Conservation (phyloP, 2,329 filamentous ascomycete species). For the Ophiostoma sp. region DNA sequence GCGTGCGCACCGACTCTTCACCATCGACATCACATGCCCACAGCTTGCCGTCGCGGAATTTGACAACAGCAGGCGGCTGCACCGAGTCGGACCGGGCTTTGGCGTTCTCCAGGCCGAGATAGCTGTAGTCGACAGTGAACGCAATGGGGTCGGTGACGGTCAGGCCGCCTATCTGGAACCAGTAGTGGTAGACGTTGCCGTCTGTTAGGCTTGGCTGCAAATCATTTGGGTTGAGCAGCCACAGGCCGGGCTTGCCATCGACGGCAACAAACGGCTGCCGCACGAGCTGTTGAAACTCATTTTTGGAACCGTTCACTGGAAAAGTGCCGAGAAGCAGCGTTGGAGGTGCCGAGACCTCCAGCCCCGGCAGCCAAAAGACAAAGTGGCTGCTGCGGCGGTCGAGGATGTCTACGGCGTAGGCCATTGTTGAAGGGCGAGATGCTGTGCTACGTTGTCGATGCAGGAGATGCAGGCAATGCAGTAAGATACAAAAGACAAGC, state of each 20-base stretch:
- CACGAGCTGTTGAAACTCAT: slow-evolving; percentile 18
- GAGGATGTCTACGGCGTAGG: slow-evolving; percentile 24
- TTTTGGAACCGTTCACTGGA: not conserved
- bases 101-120: not conserved
- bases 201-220: slow-evolving; percentile 17
- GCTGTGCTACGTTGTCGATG: not conserved
- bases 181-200: not conserved
- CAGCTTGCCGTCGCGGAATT: slow-evolving; percentile 24
- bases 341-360: slow-evolving; percentile 17
- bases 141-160: not conserved
- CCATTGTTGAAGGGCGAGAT: not conserved
- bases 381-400: slow-evolving; percentile 24
- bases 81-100: slow-evolving; percentile 19
- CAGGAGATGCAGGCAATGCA: too few relatives aligned
- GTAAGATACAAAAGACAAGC: not conserved
- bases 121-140: slow-evolving; percentile 3
- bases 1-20: not conserved
- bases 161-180: not conserved
- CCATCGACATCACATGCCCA: slow-evolving; percentile 28
- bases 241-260: slow-evolving; percentile 40
- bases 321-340: not conserved
- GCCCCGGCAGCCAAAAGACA: slow-evolving; percentile 28
- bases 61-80: slow-evolving; percentile 28
- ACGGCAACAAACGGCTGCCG: slow-evolving; percentile 36
- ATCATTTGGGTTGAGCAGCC: slow-evolving; percentile 36